phyloP scores from a whole-genome alignment of 2,329 filamentous ascomycete genomes.

The Cryphonectria radicalis region DNA sequence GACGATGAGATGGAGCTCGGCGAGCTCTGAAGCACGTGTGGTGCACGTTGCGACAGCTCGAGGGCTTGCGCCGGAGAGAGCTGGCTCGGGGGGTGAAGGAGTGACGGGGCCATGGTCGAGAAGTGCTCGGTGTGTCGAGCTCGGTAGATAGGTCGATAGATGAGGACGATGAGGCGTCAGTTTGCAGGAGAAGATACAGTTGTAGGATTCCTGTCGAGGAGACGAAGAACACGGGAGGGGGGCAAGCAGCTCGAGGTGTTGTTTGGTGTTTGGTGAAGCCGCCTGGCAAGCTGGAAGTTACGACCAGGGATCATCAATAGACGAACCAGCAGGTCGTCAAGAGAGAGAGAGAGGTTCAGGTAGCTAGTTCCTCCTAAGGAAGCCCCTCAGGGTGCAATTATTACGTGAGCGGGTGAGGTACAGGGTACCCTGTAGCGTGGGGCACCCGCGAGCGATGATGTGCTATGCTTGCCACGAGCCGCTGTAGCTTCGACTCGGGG shows the following conservation, averaged over 20 bases:
- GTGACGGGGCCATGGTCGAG: slow-evolving; percentile 52
- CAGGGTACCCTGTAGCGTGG: slow-evolving; percentile 23
- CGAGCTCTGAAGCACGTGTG: slow-evolving; percentile 57
- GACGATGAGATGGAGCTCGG: slow-evolving; percentile 60
- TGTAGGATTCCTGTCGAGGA: too few species aligned
- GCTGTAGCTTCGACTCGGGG: slow-evolving; percentile 11
- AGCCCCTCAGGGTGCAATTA: slow-evolving; percentile 3
- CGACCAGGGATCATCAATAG: background rate
- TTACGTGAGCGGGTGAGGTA: slow-evolving; percentile 1
- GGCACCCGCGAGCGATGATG: slow-evolving; percentile 26
- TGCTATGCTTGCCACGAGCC: slow-evolving; percentile 7
- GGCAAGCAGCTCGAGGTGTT: background rate
- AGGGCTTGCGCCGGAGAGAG: slow-evolving; percentile 61
- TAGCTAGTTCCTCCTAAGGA: background rate
- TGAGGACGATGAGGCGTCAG: background rate
- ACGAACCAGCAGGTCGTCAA: background rate
- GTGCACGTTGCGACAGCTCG: slow-evolving; percentile 64
- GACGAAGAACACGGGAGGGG: background rate
- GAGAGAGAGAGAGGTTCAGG: background rate
- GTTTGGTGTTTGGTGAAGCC: background rate
- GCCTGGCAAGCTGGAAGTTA: background rate
- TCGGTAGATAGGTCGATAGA: background rate
- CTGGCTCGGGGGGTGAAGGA: slow-evolving; percentile 61
- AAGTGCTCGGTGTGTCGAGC: background rate
- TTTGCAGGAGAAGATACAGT: background rate